A percentile compares a stretch with the other conserved stretches of the same genome.
Conservation (phyloP, 768 basidiomycete genomes). For the Coprinopsis sp. region DNA sequence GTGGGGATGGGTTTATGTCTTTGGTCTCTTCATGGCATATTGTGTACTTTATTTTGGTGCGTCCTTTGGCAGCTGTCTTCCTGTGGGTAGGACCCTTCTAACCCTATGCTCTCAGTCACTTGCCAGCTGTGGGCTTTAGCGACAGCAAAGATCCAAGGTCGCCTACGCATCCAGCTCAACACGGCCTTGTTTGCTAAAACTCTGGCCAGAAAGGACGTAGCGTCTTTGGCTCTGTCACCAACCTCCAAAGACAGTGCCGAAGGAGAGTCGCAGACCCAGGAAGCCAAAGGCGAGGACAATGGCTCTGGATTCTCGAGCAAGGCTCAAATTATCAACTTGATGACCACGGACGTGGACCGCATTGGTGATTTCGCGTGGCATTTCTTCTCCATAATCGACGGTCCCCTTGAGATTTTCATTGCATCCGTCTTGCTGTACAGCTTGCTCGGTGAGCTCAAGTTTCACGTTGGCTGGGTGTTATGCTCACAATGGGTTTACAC, state of each 20-base stretch:
- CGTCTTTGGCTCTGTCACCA: slow-evolving; percentile 48
- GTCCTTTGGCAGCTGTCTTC: no score
- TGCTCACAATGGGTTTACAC: not conserved
- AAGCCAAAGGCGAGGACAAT: slow-evolving; percentile 53
- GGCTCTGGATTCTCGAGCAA: slow-evolving; percentile 68
- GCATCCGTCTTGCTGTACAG: slow-evolving; percentile 74
- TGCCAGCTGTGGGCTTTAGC: slow-evolving; percentile 70
- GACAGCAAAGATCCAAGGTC: slow-evolving; percentile 65
- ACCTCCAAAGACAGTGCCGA: slow-evolving; percentile 16
- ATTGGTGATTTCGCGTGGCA: slow-evolving; percentile 84
- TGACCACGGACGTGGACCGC: slow-evolving; percentile 92
- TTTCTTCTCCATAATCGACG: slow-evolving; percentile 69
- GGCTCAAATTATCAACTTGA: slow-evolving; percentile 88
- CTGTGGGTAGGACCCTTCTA: not conserved
- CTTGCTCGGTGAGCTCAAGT: slow-evolving; percentile 52
- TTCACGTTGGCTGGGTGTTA: not conserved
- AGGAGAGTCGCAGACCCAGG: slow-evolving; percentile 14
- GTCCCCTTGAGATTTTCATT: slow-evolving; percentile 73
- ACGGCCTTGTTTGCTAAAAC: slow-evolving; percentile 82
- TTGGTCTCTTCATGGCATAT: slow-evolving; percentile 31
- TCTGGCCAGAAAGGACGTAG: slow-evolving; percentile 79
- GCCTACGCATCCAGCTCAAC: slow-evolving; percentile 73
- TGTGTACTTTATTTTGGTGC: slow-evolving; percentile 29
- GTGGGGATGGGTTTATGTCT: slow-evolving; percentile 71
- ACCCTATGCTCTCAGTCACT: slow-evolving; percentile 35